Evolutionary conservation across 257 asterid species (phyloP), one percentile per base, ranked within the genome.

Genomic region (Scutellaria baicalensis): DNA sequence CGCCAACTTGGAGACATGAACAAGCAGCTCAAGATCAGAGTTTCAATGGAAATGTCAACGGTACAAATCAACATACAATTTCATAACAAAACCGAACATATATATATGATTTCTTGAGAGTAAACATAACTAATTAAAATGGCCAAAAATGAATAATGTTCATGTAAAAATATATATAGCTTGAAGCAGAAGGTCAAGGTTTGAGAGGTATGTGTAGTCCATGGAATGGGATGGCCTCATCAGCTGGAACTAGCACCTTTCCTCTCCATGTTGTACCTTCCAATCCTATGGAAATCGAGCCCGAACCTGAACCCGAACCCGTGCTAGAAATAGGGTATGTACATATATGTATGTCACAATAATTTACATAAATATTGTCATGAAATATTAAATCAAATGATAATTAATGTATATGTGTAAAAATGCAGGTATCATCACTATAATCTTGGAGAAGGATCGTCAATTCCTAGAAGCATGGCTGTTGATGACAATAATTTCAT

Each of bases 1-100:
- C 86, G 96, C 55, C 95, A 90, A 49, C 91, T 90, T 7, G 97
- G 96, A 52, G 97, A 90, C 75, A 72, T 92, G 85, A 92, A 90
- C 88, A 86, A 86, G 91, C 96, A 92, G 75, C 82, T 92, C 49
- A 89, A 84, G 84, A 76, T 84, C 74, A 90, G 82, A 82, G 88
- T 90, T 70, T 92, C 98, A 51, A 78, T 84, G 0, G 94, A 89
- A 86, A 71, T 86, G 83, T 82, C 95, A 67, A 47, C 86, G 80
- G 96, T 89, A 85, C 8, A n/a, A n/a, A n/a, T 12, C 9, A 20
- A 16, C 23, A 2, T 40, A n/a, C 33, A 27, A 20, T 21, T 21
- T 45, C 2, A 33, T 33, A 58, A 13, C n/a, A 12, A 27, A 27
- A 48, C 1, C 56, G 6, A 6, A 13, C 1, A 13, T n/a, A n/a